A percentile compares a stretch with the other conserved stretches of the same genome.
Conservation (phyloP, 495 filamentous ascomycete species). For the Hypoxylon intermedium region DNA sequence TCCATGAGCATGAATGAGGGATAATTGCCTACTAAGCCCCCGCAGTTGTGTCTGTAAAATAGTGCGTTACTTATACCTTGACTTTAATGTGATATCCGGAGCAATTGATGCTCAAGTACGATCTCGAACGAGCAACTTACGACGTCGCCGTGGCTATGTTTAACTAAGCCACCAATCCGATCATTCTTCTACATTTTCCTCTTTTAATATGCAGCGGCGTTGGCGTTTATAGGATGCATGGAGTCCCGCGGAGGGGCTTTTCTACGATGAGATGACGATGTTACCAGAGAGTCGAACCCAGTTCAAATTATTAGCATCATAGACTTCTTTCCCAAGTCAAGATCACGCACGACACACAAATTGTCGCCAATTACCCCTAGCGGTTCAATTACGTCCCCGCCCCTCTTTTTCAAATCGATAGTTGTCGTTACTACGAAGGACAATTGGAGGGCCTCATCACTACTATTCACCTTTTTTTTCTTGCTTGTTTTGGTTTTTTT, state of each 20-base stretch:
- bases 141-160: constrained; percentile 34
- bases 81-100: constrained; percentile 32
- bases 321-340: constrained; percentile 34
- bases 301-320: constrained; percentile 30
- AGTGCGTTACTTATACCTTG: constrained; percentile 10
- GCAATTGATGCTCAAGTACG: constrained; percentile 28
- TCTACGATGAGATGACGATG: constrained; percentile 36
- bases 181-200: constrained; percentile 18
- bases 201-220: constrained; percentile 39
- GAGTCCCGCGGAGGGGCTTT: constrained; percentile 25
- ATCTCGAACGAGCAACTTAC: constrained; percentile 43
- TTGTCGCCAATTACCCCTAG: constrained; percentile 18
- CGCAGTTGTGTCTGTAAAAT: constrained; percentile 15
- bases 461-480: constrained; percentile 16
- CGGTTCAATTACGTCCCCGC: background rate
- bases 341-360: constrained; percentile 24
- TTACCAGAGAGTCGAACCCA: constrained; percentile 24
- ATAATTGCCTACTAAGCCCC: background rate
- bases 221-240: constrained; percentile 38
- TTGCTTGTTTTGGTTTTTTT: constrained; percentile 17
- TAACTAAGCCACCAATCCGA: constrained; percentile 20
- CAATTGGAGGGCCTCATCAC: constrained; percentile 31
- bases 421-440: constrained; percentile 17
- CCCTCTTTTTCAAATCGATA: constrained; percentile 14
- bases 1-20: constrained; percentile 40